Evolutionary conservation across 306 rosid genomes (phyloP).

Genomic region (Lupinus albus): DNA sequence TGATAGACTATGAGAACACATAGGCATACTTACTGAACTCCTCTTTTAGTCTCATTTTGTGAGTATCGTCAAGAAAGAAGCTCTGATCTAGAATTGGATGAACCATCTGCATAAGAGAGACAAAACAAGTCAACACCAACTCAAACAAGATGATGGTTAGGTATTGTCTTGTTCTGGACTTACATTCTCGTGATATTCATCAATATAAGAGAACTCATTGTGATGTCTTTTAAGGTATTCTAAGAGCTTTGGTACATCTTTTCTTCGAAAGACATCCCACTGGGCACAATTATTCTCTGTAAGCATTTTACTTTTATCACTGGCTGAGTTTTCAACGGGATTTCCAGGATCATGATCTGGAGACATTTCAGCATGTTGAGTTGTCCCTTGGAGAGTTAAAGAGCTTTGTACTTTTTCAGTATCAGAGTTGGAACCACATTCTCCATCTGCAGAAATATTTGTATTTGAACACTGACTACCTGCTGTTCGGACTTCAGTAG

Average conservation of each 20-base stretch:
- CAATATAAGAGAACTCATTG: conserved; percentile 50
- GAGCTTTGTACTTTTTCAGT: conserved; percentile 38
- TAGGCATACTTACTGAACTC: conserved; percentile 66
- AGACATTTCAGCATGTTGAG: conserved; percentile 40
- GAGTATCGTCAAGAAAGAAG: conserved; percentile 70
- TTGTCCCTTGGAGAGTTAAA: conserved; percentile 34
- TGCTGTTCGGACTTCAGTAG: conserved; percentile 45
- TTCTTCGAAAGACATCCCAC: conserved; percentile 94
- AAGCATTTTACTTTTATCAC: conserved; percentile 36
- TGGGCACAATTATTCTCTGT: conserved; percentile 54
- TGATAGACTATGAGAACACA: conserved; percentile 20
- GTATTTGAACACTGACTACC: conserved; percentile 43
- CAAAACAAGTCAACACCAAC: conserved; percentile 25
- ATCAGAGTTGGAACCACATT: conserved; percentile 51
- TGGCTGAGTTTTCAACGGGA: conserved; percentile 35
- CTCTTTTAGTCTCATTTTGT: conserved; percentile 84
- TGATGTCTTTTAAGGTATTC: conserved; percentile 77
- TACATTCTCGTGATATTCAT: conserved; percentile 60
- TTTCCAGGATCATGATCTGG: conserved; percentile 39
- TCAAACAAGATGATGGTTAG: conserved; percentile 28
- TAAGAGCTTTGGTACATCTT: conserved; percentile 85
- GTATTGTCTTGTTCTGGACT: conserved; percentile 40
- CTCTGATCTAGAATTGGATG: conserved; percentile 92
- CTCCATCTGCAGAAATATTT: conserved; percentile 42
- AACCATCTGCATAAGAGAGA: conserved; percentile 63